phyloP scores from a whole-genome alignment of 2,329 filamentous ascomycete genomes.

The Pseudogymnoascus sp. region DNA sequence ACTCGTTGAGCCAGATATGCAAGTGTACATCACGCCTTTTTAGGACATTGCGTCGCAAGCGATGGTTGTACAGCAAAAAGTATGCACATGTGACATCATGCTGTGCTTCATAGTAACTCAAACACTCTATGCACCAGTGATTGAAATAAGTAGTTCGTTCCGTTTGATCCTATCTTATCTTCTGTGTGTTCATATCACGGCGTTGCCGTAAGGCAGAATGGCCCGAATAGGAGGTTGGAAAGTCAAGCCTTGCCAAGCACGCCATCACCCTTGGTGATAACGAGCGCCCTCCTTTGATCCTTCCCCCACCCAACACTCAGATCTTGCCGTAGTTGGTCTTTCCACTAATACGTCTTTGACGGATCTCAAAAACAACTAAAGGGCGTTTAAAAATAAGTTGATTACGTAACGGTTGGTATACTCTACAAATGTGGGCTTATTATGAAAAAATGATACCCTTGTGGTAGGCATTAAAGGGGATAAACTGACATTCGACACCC shows the following conservation, averaged over 20 bases:
- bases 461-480: not conserved
- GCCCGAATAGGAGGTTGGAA: not conserved
- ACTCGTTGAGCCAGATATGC: not conserved
- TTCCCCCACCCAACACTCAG: not conserved
- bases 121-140: not conserved
- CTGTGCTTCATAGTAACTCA: not conserved
- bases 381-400: not conserved
- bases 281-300: not conserved
- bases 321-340: not conserved
- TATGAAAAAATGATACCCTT: not conserved
- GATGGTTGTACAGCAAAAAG: not conserved
- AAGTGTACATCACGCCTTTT: not conserved
- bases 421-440: not conserved
- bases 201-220: not conserved
- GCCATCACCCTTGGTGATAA: constrained; percentile 2
- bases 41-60: not conserved
- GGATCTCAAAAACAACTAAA: not conserved
- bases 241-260: not conserved
- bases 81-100: not conserved
- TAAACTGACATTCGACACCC: not conserved
- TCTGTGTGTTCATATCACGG: not conserved
- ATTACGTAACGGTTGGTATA: not conserved
- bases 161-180: not conserved
- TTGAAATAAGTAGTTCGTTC: not conserved
- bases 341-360: not conserved